phyloP scores from a whole-genome alignment of 225 moss, liverwort and hornwort species.

The Antitrichia curtipendula region DNA sequence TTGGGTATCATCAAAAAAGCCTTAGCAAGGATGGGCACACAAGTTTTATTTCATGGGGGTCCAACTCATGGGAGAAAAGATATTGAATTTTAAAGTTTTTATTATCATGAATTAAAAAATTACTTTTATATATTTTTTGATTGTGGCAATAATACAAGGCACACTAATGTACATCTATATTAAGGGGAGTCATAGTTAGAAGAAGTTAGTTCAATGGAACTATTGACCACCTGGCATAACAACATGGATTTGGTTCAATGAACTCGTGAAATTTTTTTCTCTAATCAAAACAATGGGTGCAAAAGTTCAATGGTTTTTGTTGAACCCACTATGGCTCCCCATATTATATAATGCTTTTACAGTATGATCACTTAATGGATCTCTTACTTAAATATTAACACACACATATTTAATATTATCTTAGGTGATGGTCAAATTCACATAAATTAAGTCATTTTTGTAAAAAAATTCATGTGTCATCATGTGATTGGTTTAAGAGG shows the following conservation, averaged over 20 bases:
- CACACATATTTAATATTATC: not conserved
- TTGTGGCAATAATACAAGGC: too few relatives aligned
- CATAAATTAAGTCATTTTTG: not conserved
- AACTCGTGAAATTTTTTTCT: not conserved
- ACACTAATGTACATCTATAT: too few relatives aligned
- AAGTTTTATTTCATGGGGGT: too few relatives aligned
- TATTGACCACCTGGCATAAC: not conserved
- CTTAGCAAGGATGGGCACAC: too few relatives aligned
- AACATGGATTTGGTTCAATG: rapidly evolving
- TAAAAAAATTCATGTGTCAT: not conserved
- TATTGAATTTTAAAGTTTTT: too few relatives aligned
- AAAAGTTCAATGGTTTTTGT: rapidly evolving
- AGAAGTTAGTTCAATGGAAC: not conserved
- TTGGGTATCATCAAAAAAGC: too few relatives aligned
- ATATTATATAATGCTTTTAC: not conserved
- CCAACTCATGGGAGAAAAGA: too few relatives aligned
- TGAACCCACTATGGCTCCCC: not conserved
- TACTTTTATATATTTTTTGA: too few relatives aligned
- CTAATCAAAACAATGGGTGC: not conserved
- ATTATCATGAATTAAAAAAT: too few relatives aligned
- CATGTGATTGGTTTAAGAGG: not conserved
- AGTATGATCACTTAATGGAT: rapidly evolving
- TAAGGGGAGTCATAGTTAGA: rapidly evolving
- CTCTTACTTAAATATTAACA: rapidly evolving
- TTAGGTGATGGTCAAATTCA: rapidly evolving